A percentile compares a stretch with the other conserved stretches of the same genome.
Evolutionary conservation across 306 rosid genomes (phyloP).

Genomic region (Nissolia schottii): DNA sequence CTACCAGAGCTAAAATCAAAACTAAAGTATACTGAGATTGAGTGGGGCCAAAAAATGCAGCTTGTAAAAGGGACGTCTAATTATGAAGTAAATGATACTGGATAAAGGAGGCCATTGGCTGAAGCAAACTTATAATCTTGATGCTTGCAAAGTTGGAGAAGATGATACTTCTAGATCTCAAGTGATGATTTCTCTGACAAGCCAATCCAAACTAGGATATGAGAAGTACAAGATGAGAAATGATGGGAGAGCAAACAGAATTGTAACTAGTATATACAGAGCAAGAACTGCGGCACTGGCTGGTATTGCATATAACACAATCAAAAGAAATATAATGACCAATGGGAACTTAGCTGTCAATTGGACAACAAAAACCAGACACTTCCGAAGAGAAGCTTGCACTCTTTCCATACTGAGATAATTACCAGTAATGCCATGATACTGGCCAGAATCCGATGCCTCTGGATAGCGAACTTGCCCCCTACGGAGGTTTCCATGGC

Average conservation of each 20-base stretch:
- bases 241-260: conserved; percentile 87
- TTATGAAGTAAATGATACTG: conserved; percentile 18
- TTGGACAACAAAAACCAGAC: conserved; percentile 71
- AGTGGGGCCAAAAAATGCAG: conserved; percentile 14
- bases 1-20: conserved; percentile 24
- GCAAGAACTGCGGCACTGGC: conserved; percentile 93
- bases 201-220: conserved; percentile 98
- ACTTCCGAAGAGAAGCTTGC: conserved; percentile 54
- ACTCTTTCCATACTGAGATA: conserved; percentile 52
- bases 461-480: conserved; percentile 55
- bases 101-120: conserved; percentile 19
- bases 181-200: conserved; percentile 78
- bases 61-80: conserved; percentile 22
- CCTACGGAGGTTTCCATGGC: conserved; percentile 51
- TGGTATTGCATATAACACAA: conserved; percentile 82
- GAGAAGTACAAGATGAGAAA: conserved; percentile 89
- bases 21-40: neutral
- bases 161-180: conserved; percentile 28
- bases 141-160: conserved; percentile 24
- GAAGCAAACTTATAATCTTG: conserved; percentile 35
- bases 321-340: conserved; percentile 78
- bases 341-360: conserved; percentile 90
- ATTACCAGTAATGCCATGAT: conserved; percentile 27
- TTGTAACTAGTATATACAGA: conserved; percentile 68
- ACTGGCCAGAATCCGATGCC: conserved; percentile 29